These are phyloP conservation scores for Cordyceps tenuipes DNA, from an alignment of 2,329 filamentous ascomycete genomes.

Conservation along the genomic window DNA sequence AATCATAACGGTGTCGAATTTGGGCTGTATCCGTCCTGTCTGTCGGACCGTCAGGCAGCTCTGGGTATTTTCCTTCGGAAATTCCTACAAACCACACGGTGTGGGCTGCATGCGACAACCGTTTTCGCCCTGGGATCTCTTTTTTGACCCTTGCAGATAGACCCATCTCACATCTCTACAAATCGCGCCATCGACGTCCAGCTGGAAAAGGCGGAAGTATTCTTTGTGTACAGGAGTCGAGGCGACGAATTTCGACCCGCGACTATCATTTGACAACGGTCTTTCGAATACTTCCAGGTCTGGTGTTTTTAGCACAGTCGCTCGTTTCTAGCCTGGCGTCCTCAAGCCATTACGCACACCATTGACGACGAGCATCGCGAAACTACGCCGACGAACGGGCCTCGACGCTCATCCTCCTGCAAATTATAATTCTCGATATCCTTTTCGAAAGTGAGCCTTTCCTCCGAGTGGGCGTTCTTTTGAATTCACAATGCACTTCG, in stretches of 20 bases:
- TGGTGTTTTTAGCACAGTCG: not conserved
- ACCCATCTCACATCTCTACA: not conserved
- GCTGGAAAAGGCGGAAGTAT: not conserved
- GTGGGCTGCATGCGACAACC: not conserved
- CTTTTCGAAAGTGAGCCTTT: not conserved
- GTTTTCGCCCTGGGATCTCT: not conserved
- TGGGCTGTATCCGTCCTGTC: not conserved
- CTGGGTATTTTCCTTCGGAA: not conserved
- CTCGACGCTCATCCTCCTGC: not conserved
- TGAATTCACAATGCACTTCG: slow-evolving; percentile 65
- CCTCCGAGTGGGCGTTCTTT: not conserved
- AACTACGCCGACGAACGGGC: not conserved
- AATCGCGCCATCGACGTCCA: slow-evolving; percentile 9
- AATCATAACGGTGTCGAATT: not conserved
- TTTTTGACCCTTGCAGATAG: not conserved
- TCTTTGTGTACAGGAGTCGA: not conserved
- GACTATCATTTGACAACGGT: not conserved
- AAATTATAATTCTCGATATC: not conserved
- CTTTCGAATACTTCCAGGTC: not conserved
- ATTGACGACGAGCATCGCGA: not conserved
- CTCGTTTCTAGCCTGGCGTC: not conserved
- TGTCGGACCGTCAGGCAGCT: not conserved
- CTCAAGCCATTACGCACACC: not conserved
- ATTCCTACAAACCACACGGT: not conserved
- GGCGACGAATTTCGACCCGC: not conserved